These are phyloP conservation scores for Clarkia xantiana DNA, from an alignment of 345 rosid species.

Conservation along the genomic window DNA sequence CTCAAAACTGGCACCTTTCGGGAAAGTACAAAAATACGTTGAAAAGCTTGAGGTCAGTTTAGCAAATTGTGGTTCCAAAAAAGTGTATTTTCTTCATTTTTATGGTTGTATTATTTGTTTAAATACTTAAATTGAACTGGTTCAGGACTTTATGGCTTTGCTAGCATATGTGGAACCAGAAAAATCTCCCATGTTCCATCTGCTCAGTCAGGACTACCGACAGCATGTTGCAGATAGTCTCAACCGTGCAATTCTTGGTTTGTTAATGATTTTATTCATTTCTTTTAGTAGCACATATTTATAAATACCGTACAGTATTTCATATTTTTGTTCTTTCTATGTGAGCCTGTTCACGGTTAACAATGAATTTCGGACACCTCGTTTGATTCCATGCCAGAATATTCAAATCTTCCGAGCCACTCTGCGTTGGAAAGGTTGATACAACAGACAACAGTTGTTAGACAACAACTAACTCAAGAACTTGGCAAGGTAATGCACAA, in stretches of 20 bases:
- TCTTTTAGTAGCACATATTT: background rate
- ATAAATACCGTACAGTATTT: background rate
- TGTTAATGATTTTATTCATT: constrained; percentile 15
- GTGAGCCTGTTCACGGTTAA: background rate
- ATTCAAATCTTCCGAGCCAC: constrained; percentile 52
- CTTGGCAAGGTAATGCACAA: constrained; percentile 45
- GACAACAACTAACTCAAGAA: constrained; percentile 60
- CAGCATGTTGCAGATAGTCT: constrained; percentile 65
- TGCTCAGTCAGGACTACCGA: constrained; percentile 62
- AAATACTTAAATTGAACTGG: background rate
- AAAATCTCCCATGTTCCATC: constrained; percentile 82
- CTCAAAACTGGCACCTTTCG: constrained; percentile 62
- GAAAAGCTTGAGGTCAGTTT: constrained; percentile 77
- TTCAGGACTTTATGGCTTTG: constrained; percentile 69
- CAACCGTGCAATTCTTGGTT: constrained; percentile 81
- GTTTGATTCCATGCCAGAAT: constrained; percentile 33
- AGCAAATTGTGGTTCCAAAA: background rate
- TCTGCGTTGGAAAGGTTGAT: constrained; percentile 76
- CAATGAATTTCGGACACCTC: constrained; percentile 6
- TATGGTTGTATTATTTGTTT: background rate
- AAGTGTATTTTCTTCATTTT: background rate
- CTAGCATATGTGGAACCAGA: constrained; percentile 91
- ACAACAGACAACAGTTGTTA: constrained; percentile 63
- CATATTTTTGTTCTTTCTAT: background rate
- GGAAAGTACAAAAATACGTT: constrained; percentile 49